A percentile compares a stretch with the other conserved stretches of the same genome.
Conservation (phyloP, 495 filamentous ascomycete genomes). For the Neurospora intermedia region DNA sequence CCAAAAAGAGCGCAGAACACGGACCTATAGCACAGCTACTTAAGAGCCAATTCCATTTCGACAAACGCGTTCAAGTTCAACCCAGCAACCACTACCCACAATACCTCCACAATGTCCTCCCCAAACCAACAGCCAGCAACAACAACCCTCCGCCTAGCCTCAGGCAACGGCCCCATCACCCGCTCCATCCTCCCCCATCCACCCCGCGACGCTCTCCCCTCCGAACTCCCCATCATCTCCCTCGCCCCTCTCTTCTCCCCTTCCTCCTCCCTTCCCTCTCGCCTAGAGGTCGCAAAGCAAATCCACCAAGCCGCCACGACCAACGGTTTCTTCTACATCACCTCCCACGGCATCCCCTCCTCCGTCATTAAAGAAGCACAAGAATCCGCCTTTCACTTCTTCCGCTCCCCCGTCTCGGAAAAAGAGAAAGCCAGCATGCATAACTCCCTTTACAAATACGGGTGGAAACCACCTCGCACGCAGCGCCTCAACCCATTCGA, state of each 20-base stretch:
- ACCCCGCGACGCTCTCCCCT: slow-evolving; percentile 27
- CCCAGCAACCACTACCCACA: background rate
- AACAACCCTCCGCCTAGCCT: slow-evolving; percentile 27
- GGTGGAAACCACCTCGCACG: slow-evolving; percentile 15
- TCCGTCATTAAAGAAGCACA: slow-evolving; percentile 22
- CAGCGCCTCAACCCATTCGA: slow-evolving; percentile 29
- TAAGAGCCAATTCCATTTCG: background rate
- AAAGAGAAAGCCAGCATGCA: slow-evolving; percentile 27
- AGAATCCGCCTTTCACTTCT: slow-evolving; percentile 29
- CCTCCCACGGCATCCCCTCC: slow-evolving; percentile 34
- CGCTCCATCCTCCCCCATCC: slow-evolving; percentile 26
- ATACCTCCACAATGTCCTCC: background rate
- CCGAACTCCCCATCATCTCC: slow-evolving; percentile 43
- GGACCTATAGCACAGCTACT: background rate
- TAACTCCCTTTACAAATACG: slow-evolving; percentile 19
- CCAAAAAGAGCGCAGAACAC: background rate
- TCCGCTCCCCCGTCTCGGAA: slow-evolving; percentile 28
- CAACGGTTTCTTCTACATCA: slow-evolving; percentile 41
- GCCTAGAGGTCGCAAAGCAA: slow-evolving; percentile 25
- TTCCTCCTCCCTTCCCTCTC: slow-evolving; percentile 13
- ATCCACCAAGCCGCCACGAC: slow-evolving; percentile 33
- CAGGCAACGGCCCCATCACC: slow-evolving; percentile 29
- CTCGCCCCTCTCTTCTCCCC: slow-evolving; percentile 28
- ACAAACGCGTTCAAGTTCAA: background rate
- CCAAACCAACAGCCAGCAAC: slow-evolving; percentile 9